Conservation (phyloP, 2,329 filamentous ascomycete genomes). For the Fusarium sterilihyphosum region DNA sequence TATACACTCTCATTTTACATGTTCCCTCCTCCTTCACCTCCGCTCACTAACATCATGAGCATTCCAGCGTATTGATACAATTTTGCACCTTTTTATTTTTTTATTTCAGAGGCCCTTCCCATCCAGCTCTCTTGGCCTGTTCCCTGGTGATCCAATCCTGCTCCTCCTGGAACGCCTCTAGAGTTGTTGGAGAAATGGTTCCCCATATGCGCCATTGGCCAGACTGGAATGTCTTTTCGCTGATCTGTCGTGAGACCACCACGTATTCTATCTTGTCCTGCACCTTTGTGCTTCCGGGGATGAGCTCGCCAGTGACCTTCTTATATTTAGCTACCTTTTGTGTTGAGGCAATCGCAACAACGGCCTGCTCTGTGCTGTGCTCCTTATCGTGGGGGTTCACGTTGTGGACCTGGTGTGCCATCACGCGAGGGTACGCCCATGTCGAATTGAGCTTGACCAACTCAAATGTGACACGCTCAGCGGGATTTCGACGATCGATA, state of each 20-base stretch:
- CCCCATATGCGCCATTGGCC: conserved; percentile 73
- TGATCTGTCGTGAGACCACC: conserved; percentile 63
- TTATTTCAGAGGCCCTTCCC: conserved; percentile 37
- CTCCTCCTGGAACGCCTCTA: conserved; percentile 53
- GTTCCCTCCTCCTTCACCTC: not conserved
- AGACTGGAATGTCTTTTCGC: conserved; percentile 58
- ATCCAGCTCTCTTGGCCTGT: conserved; percentile 48
- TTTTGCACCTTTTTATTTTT: conserved; percentile 22
- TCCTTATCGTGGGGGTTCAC: conserved; percentile 56
- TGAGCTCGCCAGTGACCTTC: conserved; percentile 48
- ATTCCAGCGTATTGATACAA: not conserved
- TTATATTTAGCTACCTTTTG: conserved; percentile 62
- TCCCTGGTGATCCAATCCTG: conserved; percentile 49
- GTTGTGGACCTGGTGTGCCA: conserved; percentile 63
- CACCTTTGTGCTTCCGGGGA: conserved; percentile 60
- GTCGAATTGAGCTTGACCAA: conserved; percentile 60
- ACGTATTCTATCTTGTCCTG: conserved; percentile 71
- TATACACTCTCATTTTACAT: conserved; percentile 41
- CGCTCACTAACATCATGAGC: not conserved
- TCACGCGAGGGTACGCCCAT: conserved; percentile 58
- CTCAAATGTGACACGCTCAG: conserved; percentile 62
- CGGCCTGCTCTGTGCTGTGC: conserved; percentile 58
- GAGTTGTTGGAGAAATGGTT: conserved; percentile 64
- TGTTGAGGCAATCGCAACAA: conserved; percentile 67
- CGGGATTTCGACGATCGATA: conserved; percentile 61